Evolutionary conservation across 1,139 yeast genomes (phyloP), one percentile per base, ranked within the genome.

Genomic region (Wickerhamomyces sp.): DNA sequence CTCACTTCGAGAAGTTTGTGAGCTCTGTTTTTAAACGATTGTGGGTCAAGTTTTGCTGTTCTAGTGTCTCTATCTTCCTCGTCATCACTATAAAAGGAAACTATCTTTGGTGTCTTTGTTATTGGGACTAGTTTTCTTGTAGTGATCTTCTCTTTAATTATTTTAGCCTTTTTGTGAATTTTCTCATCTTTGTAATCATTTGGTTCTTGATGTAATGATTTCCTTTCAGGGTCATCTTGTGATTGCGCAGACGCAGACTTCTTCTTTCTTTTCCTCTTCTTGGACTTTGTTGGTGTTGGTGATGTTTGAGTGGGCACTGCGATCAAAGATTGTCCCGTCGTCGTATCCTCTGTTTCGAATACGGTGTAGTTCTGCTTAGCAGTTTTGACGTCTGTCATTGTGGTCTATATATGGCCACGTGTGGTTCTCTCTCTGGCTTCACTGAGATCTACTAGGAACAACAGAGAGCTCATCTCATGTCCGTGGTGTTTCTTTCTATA

Each of bases 1-100:
- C 96, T 66, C 3, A 70, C 58, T 30, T 65, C 61, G 6, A 75
- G 58, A 13, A 86, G 64, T 11, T 61, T 59, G 16, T 47, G 45
- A 1, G 89, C 77, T 37, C 61, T 66, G n/a, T 57, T 49, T 26
- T 58, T 52, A 23, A 77, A 33, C 5, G 44, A 44, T 15, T 44
- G 40, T 8, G 35, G 35, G 5, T 46, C 32, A 16, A 30, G 16
- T 9, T 20, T 16, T 10, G 26, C 19, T 11, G 37, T 37, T 14
- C 46, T 39, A 4, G 42, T 33, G 16, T 37, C 37, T 18, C 46
- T 37, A 5, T 32, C 44, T 16, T 46, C 55, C n/a, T 44, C 56
- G 13, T 56, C 59, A n/a, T 51, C 59, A 37, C 62, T 67, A 35
- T 61, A 61, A 33, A 59, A 66, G 21, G 58, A 57, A 4, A 46